Evolutionary conservation across 768 basidiomycete genomes (phyloP).

Genomic region (Pisolithus sp.): DNA sequence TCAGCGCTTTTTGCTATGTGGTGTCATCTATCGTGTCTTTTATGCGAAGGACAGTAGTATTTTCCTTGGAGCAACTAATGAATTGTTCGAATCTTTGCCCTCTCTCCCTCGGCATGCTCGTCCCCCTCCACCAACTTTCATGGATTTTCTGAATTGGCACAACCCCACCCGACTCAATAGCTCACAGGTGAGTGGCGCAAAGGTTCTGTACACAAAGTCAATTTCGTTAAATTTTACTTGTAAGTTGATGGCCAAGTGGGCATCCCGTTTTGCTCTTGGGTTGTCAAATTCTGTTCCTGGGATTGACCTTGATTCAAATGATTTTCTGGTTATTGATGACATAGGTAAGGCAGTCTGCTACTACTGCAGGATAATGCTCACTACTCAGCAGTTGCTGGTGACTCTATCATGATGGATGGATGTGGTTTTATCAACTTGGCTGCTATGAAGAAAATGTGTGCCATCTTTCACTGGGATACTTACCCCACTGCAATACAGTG

Average conservation of each 20-base stretch:
- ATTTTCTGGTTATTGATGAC: slow-evolving; percentile 40
- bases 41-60: slow-evolving; percentile 53
- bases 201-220: not conserved
- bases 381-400: slow-evolving; percentile 2
- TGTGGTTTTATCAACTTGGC: slow-evolving; percentile 41
- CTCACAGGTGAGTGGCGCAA: slow-evolving; percentile 40
- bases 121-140: slow-evolving; percentile 25
- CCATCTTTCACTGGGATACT: slow-evolving; percentile 30
- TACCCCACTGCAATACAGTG: slow-evolving; percentile 46
- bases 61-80: slow-evolving; percentile 52
- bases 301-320: slow-evolving; percentile 28
- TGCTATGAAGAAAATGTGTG: slow-evolving; percentile 29
- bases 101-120: slow-evolving; percentile 1
- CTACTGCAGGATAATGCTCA: not conserved
- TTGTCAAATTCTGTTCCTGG: slow-evolving; percentile 63
- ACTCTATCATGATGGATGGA: slow-evolving; percentile 52
- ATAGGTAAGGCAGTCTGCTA: slow-evolving; percentile 30
- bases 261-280: slow-evolving; percentile 54
- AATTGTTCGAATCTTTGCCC: slow-evolving; percentile 17
- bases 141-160: slow-evolving; percentile 48
- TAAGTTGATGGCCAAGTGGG: slow-evolving; percentile 60
- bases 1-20: slow-evolving; percentile 49
- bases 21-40: slow-evolving; percentile 52
- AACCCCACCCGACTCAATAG: slow-evolving; percentile 44
- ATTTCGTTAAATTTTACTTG: not conserved